These are phyloP conservation scores for Phytophthora cajani DNA, from an alignment of 352 stramenopile genomes.

Conservation along the genomic window DNA sequence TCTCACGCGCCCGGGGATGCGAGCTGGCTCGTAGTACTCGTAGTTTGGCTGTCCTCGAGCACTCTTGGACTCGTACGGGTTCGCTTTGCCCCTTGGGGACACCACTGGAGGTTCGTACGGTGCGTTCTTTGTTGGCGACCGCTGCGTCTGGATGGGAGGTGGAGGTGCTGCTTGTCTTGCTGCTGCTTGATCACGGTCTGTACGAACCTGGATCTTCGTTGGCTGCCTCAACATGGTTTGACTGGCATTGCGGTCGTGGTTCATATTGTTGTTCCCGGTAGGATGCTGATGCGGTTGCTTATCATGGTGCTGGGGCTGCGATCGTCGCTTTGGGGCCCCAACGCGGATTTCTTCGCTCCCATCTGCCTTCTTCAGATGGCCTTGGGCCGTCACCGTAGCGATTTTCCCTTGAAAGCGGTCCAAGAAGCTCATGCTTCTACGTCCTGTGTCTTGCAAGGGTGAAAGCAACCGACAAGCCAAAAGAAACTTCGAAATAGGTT, in stretches of 20 bases:
- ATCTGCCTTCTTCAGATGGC: constrained; percentile 79
- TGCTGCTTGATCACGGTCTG: constrained; percentile 5
- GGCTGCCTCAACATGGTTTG: constrained; percentile 32
- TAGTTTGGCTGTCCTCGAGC: constrained; percentile 9
- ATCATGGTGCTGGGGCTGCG: constrained; percentile 22
- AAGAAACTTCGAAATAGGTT: no score
- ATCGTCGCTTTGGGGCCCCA: constrained; percentile 65
- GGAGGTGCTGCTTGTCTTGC: constrained; percentile 12
- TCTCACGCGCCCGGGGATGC: constrained; percentile 38
- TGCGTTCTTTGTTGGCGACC: constrained; percentile 12
- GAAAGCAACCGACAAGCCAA: no score
- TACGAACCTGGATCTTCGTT: constrained; percentile 21
- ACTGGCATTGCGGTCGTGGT: constrained; percentile 16
- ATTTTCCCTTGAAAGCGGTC: constrained; percentile 88
- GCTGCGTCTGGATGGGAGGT: constrained; percentile 15
- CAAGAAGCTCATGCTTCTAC: constrained; percentile 75
- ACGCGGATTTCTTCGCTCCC: constrained; percentile 85
- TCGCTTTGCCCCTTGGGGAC: constrained; percentile 26
- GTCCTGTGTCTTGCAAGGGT: no score
- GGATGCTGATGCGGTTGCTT: constrained; percentile 6
- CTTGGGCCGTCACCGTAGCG: constrained; percentile 79
- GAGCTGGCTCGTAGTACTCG: constrained; percentile 29
- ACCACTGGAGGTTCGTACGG: constrained; percentile 11
- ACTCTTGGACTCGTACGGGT: constrained; percentile 22
- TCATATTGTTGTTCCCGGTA: constrained; percentile 23